Conservation (phyloP, 2,329 filamentous ascomycete species). For the Lecanicillium sp. region DNA sequence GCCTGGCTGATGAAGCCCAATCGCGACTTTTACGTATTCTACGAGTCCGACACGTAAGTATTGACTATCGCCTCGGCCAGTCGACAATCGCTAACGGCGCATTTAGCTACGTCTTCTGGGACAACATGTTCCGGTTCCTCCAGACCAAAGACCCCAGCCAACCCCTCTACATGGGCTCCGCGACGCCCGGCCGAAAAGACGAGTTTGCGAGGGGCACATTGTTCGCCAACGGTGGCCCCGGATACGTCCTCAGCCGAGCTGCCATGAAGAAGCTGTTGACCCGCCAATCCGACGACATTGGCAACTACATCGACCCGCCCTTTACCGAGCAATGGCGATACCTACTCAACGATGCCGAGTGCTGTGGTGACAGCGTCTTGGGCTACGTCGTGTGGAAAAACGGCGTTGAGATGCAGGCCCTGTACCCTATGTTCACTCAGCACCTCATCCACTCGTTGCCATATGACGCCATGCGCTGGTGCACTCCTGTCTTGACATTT, state of each 20-base stretch:
- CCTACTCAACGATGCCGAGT: conserved; percentile 9
- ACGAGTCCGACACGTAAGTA: conserved; percentile 49
- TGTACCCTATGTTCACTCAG: conserved; percentile 16
- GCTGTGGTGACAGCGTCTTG: conserved; percentile 16
- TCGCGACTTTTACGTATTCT: conserved; percentile 51
- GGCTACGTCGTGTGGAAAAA: conserved; percentile 9
- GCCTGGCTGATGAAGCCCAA: conserved; percentile 40
- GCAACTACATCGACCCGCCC: conserved; percentile 2
- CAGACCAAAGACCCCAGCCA: conserved; percentile 12
- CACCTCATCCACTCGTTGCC: conserved; percentile 9
- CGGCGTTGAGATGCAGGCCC: conserved; percentile 14
- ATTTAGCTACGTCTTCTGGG: conserved; percentile 17
- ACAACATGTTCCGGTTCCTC: conserved; percentile 16
- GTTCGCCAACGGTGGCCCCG: conserved; percentile 17
- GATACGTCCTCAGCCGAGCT: conserved; percentile 16
- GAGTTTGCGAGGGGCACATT: background rate
- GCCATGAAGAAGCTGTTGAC: conserved; percentile 15
- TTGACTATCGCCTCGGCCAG: conserved; percentile 26
- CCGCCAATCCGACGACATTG: conserved; percentile 1
- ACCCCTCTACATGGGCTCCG: conserved; percentile 9
- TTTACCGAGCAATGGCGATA: conserved; percentile 13
- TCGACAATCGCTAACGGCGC: background rate
- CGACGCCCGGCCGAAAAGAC: conserved; percentile 6
- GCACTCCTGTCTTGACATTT: conserved; percentile 15
- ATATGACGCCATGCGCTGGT: conserved; percentile 14